These are phyloP conservation scores for Salvia rosmarinus DNA, from an alignment of 257 asterid species.

Conservation along the genomic window DNA sequence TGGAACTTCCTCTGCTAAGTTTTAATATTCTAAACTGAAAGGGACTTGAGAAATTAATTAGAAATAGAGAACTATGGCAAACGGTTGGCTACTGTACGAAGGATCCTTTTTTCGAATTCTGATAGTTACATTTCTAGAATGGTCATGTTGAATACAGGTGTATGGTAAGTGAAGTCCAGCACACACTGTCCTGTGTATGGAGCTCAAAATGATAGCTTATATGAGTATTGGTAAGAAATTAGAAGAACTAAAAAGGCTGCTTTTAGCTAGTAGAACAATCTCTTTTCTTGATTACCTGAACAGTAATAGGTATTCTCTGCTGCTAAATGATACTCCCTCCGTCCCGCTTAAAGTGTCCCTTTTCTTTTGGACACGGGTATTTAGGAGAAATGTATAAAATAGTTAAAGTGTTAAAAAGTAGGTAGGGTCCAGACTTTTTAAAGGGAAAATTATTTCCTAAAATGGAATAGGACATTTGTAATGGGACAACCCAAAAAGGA, in stretches of 20 bases:
- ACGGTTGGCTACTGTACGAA: neutral
- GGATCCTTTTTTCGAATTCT: neutral
- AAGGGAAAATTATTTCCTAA: no score
- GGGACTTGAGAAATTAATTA: no score
- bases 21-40: no score
- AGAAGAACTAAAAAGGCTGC: slow-evolving; percentile 7
- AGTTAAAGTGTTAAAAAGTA: no score
- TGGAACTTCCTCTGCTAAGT: neutral
- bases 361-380: no score
- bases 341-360: no score
- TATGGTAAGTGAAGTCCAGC: neutral
- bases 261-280: neutral
- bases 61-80: no score
- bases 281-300: slow-evolving; percentile 9
- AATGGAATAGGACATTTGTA: no score
- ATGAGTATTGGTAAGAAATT: neutral
- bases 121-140: neutral
- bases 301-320: slow-evolving; percentile 11
- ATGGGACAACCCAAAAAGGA: no score
- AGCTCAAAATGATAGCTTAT: slow-evolving; percentile 2
- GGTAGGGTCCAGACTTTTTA: no score
- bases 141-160: neutral
- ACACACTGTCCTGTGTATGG: neutral
- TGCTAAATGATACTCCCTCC: slow-evolving; percentile 13
- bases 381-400: no score